Percentiles rank a stretch among this genome's conserved stretches.
These are phyloP conservation scores for Eucalyptus virginea DNA, from an alignment of 345 rosid species.

Conservation along the genomic window DNA sequence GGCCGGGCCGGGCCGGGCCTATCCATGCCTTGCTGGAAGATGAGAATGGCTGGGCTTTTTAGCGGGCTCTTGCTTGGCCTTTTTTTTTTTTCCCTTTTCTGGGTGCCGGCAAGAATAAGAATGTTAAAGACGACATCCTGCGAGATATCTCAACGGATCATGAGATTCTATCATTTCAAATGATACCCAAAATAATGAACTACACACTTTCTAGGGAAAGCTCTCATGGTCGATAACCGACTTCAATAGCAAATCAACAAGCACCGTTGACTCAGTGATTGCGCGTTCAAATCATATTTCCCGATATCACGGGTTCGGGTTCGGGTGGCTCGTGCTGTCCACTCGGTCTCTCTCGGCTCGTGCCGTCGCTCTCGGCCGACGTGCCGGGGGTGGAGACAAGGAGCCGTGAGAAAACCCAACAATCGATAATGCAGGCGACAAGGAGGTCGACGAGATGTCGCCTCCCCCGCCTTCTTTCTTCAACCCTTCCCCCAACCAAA, in stretches of 20 bases:
- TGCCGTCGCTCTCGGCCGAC: background rate
- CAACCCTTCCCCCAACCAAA: background rate
- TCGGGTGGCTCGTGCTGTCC: no score
- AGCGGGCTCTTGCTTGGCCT: background rate
- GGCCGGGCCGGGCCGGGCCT: background rate
- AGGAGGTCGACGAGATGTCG: background rate
- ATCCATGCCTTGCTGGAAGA: background rate
- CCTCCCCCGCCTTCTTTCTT: background rate
- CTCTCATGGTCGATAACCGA: background rate
- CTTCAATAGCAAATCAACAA: background rate
- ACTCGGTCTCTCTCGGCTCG: background rate
- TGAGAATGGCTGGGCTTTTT: background rate
- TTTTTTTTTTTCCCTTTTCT: background rate
- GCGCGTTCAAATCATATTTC: background rate
- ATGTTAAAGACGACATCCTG: background rate
- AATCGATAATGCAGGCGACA: background rate
- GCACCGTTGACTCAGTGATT: background rate
- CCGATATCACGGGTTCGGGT: background rate
- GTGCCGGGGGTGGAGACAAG: no score
- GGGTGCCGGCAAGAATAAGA: background rate
- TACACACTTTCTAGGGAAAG: background rate
- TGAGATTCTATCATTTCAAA: background rate
- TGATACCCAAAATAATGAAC: background rate
- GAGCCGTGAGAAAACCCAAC: background rate
- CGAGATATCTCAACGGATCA: background rate